phyloP scores from a whole-genome alignment of 345 rosid genomes.

The Bruguiera sexangula region DNA sequence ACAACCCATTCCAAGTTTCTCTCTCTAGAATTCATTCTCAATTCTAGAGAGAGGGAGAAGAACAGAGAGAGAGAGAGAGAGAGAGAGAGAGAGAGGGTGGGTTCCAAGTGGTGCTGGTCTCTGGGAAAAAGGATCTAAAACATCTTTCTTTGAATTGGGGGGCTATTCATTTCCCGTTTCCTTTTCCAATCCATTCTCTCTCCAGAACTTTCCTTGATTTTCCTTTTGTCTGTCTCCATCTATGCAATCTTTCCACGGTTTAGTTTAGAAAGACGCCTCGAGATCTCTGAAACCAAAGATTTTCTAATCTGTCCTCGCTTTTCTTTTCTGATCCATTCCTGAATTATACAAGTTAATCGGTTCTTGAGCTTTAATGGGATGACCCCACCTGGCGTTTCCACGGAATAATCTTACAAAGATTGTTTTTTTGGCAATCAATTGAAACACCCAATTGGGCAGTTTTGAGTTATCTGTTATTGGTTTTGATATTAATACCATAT shows the following conservation, averaged over 20 bases:
- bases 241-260: slow-evolving; percentile 7
- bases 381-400: neutral
- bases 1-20: neutral
- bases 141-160: neutral
- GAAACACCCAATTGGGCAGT: slow-evolving; percentile 1
- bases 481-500: neutral
- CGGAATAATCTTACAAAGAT: neutral
- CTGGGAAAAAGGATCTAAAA: neutral
- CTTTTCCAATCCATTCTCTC: neutral
- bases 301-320: neutral
- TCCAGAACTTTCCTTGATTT: neutral
- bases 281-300: slow-evolving; percentile 4
- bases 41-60: neutral
- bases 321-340: neutral
- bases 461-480: neutral
- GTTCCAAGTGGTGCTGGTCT: neutral
- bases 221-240: neutral
- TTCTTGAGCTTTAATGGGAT: neutral
- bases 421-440: neutral
- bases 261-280: slow-evolving; percentile 9
- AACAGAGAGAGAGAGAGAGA: neutral
- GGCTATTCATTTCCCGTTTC: neutral
- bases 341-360: neutral
- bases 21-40: neutral
- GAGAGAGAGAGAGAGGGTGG: neutral